Conservation (phyloP, 140 eudicot species). For the Anethum foeniculum region DNA sequence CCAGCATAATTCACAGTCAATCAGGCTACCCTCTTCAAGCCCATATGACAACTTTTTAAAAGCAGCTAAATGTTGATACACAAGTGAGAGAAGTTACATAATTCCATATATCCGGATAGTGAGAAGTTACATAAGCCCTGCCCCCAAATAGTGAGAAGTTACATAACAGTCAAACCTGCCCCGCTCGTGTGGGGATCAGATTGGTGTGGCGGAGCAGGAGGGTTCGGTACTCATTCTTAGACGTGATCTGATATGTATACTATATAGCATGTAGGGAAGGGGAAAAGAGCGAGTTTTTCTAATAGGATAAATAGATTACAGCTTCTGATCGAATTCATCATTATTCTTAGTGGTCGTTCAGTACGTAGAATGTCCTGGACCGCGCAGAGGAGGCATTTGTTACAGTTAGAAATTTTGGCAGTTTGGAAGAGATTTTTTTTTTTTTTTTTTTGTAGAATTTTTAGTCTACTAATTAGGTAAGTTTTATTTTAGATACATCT, state of each 20-base stretch:
- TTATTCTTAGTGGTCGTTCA: neutral
- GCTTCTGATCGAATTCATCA: neutral
- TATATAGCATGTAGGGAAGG: neutral
- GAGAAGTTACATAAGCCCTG: neutral
- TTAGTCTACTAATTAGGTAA: neutral
- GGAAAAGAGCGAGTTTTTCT: neutral
- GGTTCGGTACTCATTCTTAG: neutral
- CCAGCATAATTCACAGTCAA: slow-evolving; percentile 25
- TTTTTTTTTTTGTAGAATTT: neutral
- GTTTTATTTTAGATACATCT: neutral
- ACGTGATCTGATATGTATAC: neutral
- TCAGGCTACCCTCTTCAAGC: slow-evolving; percentile 54
- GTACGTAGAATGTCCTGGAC: neutral
- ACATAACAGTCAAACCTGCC: neutral
- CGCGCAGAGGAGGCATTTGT: neutral
- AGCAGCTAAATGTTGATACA: slow-evolving; percentile 40
- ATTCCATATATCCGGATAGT: neutral
- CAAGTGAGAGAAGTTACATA: neutral
- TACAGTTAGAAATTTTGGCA: neutral
- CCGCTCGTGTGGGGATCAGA: neutral
- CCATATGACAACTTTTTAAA: slow-evolving; percentile 81
- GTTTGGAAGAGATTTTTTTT: neutral
- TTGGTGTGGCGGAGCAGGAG: neutral
- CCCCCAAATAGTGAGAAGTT: neutral
- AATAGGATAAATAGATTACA: neutral